A percentile compares a stretch with the other conserved stretches of the same genome.
These are phyloP conservation scores for Candida sanyiensis DNA, from an alignment of 805 yeast species.

Conservation along the genomic window DNA sequence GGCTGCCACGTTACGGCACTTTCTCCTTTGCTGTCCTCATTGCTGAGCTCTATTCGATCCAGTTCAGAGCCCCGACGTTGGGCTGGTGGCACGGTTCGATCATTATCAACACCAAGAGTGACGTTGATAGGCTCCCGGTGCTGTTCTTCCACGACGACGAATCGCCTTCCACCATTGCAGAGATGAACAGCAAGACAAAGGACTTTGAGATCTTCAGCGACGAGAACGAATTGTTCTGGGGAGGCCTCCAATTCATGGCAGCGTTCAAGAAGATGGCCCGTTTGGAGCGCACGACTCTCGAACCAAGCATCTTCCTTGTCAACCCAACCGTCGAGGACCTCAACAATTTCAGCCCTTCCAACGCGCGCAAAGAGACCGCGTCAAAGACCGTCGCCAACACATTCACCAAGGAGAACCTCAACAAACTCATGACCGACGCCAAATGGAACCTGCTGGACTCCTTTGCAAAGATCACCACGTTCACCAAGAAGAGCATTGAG, in stretches of 20 bases:
- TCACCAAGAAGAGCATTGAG: slow-evolving; percentile 59
- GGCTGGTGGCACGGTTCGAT: slow-evolving; percentile 94
- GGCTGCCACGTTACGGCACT: no score
- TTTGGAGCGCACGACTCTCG: slow-evolving; percentile 64
- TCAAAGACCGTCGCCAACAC: slow-evolving; percentile 13
- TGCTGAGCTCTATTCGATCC: slow-evolving; percentile 54
- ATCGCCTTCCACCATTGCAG: slow-evolving; percentile 63
- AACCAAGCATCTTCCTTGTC: slow-evolving; percentile 64
- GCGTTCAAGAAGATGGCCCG: slow-evolving; percentile 50
- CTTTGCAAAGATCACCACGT: slow-evolving; percentile 61
- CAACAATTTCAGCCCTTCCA: slow-evolving; percentile 31
- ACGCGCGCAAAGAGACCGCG: slow-evolving; percentile 16
- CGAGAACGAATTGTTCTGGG: slow-evolving; percentile 68
- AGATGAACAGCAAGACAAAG: slow-evolving; percentile 52
- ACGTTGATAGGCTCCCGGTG: slow-evolving; percentile 67
- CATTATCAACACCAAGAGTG: slow-evolving; percentile 56
- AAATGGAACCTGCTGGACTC: slow-evolving; percentile 85
- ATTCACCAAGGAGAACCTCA: slow-evolving; percentile 26
- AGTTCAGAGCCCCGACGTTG: slow-evolving; percentile 73
- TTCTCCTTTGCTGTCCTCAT: background rate
- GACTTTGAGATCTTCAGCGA: slow-evolving; percentile 70
- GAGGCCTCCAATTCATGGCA: slow-evolving; percentile 73
- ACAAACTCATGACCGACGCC: slow-evolving; percentile 54
- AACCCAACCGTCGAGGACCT: slow-evolving; percentile 61
- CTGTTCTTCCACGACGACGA: slow-evolving; percentile 91